phyloP scores from a whole-genome alignment of 768 basidiomycete species.

The Psilocybe tampanensis region DNA sequence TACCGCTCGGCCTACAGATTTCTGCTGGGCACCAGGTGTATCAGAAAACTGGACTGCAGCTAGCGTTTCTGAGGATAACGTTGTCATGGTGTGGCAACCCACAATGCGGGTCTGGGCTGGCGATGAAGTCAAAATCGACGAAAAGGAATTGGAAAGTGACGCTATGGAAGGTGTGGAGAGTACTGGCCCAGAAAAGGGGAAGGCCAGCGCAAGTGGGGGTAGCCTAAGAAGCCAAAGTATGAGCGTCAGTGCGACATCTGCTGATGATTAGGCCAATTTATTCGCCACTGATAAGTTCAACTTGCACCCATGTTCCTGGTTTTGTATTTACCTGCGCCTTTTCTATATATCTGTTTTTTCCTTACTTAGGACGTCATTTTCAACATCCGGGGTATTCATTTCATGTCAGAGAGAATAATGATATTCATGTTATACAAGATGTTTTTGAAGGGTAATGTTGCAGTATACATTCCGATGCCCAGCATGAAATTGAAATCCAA shows the following conservation, averaged over 20 bases:
- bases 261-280: conserved; percentile 44
- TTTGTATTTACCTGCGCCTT: neutral
- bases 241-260: conserved; percentile 58
- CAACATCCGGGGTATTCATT: neutral
- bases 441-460: conserved; percentile 1
- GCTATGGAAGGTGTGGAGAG: conserved; percentile 76
- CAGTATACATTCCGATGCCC: neutral
- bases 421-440: conserved; percentile 19
- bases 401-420: conserved; percentile 10
- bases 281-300: neutral
- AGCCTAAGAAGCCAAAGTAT: conserved; percentile 61
- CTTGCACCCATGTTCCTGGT: neutral
- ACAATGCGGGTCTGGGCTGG: conserved; percentile 94
- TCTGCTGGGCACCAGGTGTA: conserved; percentile 91
- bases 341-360: neutral
- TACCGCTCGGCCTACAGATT: conserved; percentile 88
- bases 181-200: conserved; percentile 34
- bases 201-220: conserved; percentile 35
- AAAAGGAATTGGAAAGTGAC: conserved; percentile 82
- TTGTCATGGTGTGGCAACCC: conserved; percentile 97
- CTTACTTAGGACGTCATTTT: neutral
- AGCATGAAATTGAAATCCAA: neutral
- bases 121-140: conserved; percentile 82
- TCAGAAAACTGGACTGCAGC: conserved; percentile 84
- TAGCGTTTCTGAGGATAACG: conserved; percentile 95